Evolutionary conservation across 768 basidiomycete species (phyloP).

Genomic region (Tephrocybe sp.): DNA sequence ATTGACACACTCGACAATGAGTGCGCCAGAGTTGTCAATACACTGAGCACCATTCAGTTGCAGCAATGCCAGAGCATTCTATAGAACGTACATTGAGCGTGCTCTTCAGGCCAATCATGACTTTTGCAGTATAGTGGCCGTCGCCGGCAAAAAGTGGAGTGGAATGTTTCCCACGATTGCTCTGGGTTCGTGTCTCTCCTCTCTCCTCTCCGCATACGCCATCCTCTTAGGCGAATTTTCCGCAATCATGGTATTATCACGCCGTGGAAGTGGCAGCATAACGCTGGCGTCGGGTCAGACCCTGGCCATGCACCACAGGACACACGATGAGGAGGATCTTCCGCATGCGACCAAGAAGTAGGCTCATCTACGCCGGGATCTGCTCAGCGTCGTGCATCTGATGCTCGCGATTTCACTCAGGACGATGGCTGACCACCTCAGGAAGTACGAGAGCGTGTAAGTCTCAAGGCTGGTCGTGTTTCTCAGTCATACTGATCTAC

Average conservation of each 20-base stretch:
- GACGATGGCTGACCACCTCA: conserved; percentile 92
- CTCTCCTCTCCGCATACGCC: conserved; percentile 7
- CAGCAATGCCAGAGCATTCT: neutral
- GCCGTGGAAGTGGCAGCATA: conserved; percentile 77
- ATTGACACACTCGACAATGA: conserved; percentile 95
- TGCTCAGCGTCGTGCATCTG: conserved; percentile 1
- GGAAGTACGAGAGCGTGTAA: conserved; percentile 86
- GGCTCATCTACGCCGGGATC: conserved; percentile 21
- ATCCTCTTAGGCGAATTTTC: conserved; percentile 1
- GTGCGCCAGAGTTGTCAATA: conserved; percentile 96
- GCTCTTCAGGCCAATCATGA: conserved; percentile 94
- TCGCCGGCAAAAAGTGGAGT: conserved; percentile 12
- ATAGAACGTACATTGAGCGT: conserved; percentile 84
- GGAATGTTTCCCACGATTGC: conserved; percentile 20
- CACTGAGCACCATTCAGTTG: conserved; percentile 47
- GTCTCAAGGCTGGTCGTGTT: conserved; percentile 32
- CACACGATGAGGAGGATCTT: conserved; percentile 82
- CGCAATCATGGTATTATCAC: conserved; percentile 59
- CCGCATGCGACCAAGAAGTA: conserved; percentile 95
- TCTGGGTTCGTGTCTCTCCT: conserved; percentile 4
- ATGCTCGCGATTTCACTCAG: conserved; percentile 34
- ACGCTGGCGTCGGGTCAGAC: conserved; percentile 74
- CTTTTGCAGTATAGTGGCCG: conserved; percentile 4
- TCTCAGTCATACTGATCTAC: conserved; percentile 5
- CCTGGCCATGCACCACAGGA: conserved; percentile 84